Percentiles rank a stretch among this genome's conserved stretches.
Conservation (phyloP, 805 yeast species). For the Zygoascus flipseniorum region DNA sequence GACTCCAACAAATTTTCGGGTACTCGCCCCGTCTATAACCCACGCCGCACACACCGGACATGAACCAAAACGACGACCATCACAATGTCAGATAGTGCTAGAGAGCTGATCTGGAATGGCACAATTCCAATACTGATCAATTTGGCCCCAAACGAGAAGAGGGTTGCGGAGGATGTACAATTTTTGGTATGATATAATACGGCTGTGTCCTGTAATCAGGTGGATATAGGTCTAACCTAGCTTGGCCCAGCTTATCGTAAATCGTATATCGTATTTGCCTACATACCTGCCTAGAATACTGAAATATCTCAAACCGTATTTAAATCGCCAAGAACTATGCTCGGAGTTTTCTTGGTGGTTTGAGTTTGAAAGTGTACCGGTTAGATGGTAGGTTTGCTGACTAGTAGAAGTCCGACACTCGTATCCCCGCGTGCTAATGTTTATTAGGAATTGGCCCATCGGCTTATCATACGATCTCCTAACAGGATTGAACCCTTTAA, state of each 20-base stretch:
- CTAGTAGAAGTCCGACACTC: no score
- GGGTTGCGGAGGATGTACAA: conserved; percentile 7
- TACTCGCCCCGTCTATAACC: neutral
- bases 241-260: conserved; percentile 10
- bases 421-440: neutral
- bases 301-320: conserved; percentile 17
- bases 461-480: conserved; percentile 58
- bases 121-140: conserved; percentile 20
- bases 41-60: neutral
- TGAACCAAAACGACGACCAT: neutral
- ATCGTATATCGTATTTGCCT: conserved; percentile 22
- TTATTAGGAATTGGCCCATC: conserved; percentile 47
- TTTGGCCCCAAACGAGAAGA: conserved; percentile 18
- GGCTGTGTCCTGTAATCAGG: neutral
- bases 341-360: conserved; percentile 47
- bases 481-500: conserved; percentile 31
- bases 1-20: neutral
- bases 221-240: neutral
- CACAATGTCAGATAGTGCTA: neutral
- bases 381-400: conserved; percentile 45
- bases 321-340: conserved; percentile 20
- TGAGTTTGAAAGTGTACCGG: conserved; percentile 52
- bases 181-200: conserved; percentile 1
- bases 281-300: conserved; percentile 15
- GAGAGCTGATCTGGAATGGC: conserved; percentile 22